A percentile compares a stretch with the other conserved stretches of the same genome.
Conservation (phyloP, 2,329 filamentous ascomycete species). For the Blumeria hordei region DNA sequence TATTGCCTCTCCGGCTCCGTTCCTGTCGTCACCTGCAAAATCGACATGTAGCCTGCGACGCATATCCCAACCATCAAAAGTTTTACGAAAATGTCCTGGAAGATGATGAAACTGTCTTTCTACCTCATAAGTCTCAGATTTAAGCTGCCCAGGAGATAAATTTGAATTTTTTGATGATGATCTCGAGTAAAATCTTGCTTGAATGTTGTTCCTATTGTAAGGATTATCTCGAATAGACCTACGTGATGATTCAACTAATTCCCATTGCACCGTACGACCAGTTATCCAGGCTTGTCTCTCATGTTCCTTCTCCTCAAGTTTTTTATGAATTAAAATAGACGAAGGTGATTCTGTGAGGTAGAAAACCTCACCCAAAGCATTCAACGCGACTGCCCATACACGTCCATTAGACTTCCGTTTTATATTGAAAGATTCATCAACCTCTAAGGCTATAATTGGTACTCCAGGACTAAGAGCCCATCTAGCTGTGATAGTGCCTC, state of each 20-base stretch:
- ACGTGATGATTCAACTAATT: constrained; percentile 52
- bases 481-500: constrained; percentile 61
- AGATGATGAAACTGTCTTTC: constrained; percentile 48
- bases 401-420: constrained; percentile 45
- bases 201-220: constrained; percentile 38
- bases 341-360: constrained; percentile 52
- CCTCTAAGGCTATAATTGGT: constrained; percentile 59
- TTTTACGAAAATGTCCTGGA: constrained; percentile 54
- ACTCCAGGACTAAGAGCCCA: constrained; percentile 87
- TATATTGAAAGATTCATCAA: constrained; percentile 61
- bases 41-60: constrained; percentile 63
- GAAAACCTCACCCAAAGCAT: constrained; percentile 78
- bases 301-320: constrained; percentile 24
- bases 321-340: constrained; percentile 23
- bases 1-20: constrained; percentile 51
- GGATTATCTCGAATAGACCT: constrained; percentile 49
- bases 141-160: constrained; percentile 43
- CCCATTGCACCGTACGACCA: constrained; percentile 60
- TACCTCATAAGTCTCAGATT: constrained; percentile 59
- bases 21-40: constrained; percentile 60
- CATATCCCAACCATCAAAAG: constrained; percentile 84
- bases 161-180: constrained; percentile 53
- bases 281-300: constrained; percentile 55
- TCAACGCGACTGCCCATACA: constrained; percentile 80
- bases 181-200: constrained; percentile 58